A percentile compares a stretch with the other conserved stretches of the same genome.
These are phyloP conservation scores for Malassezia slooffiae DNA, from an alignment of 1,284 basidiomycete species.

Conservation along the genomic window DNA sequence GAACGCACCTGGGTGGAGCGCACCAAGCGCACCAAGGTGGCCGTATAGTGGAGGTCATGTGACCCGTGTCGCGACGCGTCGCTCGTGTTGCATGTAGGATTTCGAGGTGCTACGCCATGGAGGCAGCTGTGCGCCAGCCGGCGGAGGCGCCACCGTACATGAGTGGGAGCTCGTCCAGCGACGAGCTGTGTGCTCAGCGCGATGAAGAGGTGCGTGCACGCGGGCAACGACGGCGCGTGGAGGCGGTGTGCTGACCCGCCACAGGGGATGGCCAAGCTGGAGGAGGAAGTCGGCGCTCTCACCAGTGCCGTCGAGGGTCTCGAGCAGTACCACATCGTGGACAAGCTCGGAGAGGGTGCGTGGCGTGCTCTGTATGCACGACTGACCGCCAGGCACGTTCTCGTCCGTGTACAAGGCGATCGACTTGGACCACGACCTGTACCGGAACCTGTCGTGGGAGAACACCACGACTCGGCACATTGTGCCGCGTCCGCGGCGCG, in stretches of 20 bases:
- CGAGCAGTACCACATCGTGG: constrained; percentile 66
- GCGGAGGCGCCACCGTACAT: no score
- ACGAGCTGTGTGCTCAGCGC: constrained; percentile 6
- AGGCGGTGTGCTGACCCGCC: no score
- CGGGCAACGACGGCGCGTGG: no score
- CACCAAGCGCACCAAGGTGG: constrained; percentile 60
- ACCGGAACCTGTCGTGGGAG: constrained; percentile 69
- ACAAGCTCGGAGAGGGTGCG: constrained; percentile 73
- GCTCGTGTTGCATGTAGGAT: not conserved
- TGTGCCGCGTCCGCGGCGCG: not conserved
- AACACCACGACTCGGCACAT: constrained; percentile 5
- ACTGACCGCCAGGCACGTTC: constrained; percentile 64
- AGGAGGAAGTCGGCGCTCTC: constrained; percentile 54
- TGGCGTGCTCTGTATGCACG: not conserved
- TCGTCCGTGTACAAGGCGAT: constrained; percentile 96
- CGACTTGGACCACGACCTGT: constrained; percentile 64
- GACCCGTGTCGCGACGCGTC: not conserved
- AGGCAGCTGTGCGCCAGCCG: no score
- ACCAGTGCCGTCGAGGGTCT: constrained; percentile 59
- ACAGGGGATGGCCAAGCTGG: constrained; percentile 22
- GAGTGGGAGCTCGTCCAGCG: no score
- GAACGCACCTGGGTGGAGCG: constrained; percentile 70
- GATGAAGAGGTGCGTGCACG: constrained; percentile 9
- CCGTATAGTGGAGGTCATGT: no score
- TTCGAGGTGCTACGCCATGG: no score